Evolutionary conservation across 177 flowering plant species (phyloP).

Genomic region (Vitis hybrid): DNA sequence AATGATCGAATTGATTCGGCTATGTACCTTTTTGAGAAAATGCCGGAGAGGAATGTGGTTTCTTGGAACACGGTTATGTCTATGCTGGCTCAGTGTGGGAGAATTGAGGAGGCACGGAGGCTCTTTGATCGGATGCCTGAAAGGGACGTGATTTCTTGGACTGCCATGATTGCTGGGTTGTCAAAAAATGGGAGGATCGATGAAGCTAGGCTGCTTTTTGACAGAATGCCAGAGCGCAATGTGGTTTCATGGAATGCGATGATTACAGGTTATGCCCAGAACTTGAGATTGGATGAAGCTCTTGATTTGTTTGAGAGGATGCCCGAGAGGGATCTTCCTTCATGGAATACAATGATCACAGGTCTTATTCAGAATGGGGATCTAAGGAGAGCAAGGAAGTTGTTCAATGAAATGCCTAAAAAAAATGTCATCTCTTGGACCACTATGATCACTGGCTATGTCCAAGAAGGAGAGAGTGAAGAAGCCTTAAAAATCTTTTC

Average conservation of each 20-base stretch:
- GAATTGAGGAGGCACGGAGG: conserved; percentile 28
- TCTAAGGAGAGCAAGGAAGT: conserved; percentile 18
- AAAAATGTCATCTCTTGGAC: conserved; percentile 46
- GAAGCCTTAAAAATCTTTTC: conserved; percentile 34
- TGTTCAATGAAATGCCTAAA: conserved; percentile 32
- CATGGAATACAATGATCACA: conserved; percentile 40
- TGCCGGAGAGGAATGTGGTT: conserved; percentile 36
- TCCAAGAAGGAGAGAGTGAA: conserved; percentile 31
- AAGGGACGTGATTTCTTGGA: conserved; percentile 41
- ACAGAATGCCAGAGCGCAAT: conserved; percentile 34
- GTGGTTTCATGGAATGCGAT: conserved; percentile 45
- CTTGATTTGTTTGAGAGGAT: conserved; percentile 29
- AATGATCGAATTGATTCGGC: conserved; percentile 24
- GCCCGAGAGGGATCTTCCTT: conserved; percentile 29
- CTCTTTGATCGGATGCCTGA: conserved; percentile 30
- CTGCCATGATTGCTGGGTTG: conserved; percentile 34
- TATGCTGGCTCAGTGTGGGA: conserved; percentile 31
- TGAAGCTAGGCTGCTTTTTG: conserved; percentile 36
- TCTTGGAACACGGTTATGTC: conserved; percentile 37
- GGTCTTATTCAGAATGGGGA: conserved; percentile 34
- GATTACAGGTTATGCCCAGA: conserved; percentile 35
- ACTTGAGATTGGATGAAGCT: conserved; percentile 31
- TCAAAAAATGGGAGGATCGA: conserved; percentile 29
- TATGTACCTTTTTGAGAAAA: conserved; percentile 27
- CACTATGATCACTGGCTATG: conserved; percentile 33